Evolutionary conservation across 2,329 filamentous ascomycete species (phyloP).

Genomic region (Aureobasidium sp.): DNA sequence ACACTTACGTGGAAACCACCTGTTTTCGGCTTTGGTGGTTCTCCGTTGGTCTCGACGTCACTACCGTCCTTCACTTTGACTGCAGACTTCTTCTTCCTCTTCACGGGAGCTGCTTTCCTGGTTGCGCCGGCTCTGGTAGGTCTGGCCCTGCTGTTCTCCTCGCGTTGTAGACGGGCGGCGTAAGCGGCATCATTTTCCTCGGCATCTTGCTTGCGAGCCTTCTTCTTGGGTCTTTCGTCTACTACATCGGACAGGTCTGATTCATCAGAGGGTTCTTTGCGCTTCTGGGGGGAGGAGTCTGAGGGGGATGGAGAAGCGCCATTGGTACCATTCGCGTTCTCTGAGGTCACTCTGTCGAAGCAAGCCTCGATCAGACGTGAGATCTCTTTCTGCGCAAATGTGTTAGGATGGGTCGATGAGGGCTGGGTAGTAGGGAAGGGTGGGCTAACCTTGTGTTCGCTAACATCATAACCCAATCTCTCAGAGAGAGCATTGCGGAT

Average conservation of each 20-base stretch:
- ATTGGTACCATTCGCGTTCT: constrained; percentile 28
- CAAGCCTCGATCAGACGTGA: constrained; percentile 53
- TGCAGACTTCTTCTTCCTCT: constrained; percentile 79
- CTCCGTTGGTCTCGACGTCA: constrained; percentile 65
- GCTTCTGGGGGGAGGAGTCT: constrained; percentile 38
- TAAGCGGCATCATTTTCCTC: constrained; percentile 87
- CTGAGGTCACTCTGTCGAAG: constrained; percentile 50
- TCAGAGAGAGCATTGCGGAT: constrained; percentile 71
- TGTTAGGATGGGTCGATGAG: constrained; percentile 20
- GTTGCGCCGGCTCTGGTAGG: constrained; percentile 78
- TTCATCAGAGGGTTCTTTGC: constrained; percentile 39
- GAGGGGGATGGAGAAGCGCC: constrained; percentile 27
- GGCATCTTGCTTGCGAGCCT: constrained; percentile 69
- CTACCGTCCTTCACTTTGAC: constrained; percentile 88
- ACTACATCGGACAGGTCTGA: constrained; percentile 46
- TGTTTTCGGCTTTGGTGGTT: constrained; percentile 72
- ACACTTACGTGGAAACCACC: constrained; percentile 85
- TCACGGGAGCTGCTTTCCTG: constrained; percentile 58
- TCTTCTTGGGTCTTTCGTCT: constrained; percentile 51
- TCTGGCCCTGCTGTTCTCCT: constrained; percentile 75
- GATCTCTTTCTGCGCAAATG: constrained; percentile 42
- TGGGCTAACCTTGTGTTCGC: constrained; percentile 63
- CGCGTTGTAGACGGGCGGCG: constrained; percentile 89
- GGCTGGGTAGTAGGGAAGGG: neutral
- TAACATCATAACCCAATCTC: constrained; percentile 66